Evolutionary conservation across 2,329 filamentous ascomycete species (phyloP).

Genomic region (Salinomyces thailandicus): DNA sequence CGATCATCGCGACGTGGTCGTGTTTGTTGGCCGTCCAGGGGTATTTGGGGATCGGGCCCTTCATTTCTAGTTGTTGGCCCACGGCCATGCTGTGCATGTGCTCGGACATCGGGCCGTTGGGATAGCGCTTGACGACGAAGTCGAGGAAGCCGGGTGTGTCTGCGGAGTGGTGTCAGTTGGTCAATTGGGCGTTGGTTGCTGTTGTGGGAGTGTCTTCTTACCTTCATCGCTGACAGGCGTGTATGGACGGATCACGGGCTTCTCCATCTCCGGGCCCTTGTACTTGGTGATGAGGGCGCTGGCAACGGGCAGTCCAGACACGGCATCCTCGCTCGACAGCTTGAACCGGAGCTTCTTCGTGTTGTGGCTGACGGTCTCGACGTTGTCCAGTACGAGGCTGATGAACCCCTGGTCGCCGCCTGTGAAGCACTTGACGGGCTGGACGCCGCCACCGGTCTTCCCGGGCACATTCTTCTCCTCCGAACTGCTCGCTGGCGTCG

Average conservation of each 20-base stretch:
- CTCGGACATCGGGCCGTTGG: constrained; percentile 79
- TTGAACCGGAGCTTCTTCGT: constrained; percentile 87
- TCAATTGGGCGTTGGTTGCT: not conserved
- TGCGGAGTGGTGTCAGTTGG: constrained; percentile 33
- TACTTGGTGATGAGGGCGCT: constrained; percentile 88
- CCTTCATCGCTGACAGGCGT: constrained; percentile 83
- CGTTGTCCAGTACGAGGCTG: constrained; percentile 64
- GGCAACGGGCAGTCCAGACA: constrained; percentile 70
- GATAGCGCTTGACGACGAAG: constrained; percentile 85
- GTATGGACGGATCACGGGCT: constrained; percentile 83
- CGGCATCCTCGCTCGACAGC: constrained; percentile 70
- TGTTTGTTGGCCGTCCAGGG: constrained; percentile 86
- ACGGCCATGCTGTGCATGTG: constrained; percentile 76
- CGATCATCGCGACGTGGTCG: constrained; percentile 71
- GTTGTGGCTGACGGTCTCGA: constrained; percentile 82
- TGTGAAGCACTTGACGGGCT: constrained; percentile 50
- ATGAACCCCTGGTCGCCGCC: constrained; percentile 88
- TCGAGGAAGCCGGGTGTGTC: constrained; percentile 72
- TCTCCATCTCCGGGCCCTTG: constrained; percentile 71
- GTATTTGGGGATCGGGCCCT: constrained; percentile 94
- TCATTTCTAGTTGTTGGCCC: constrained; percentile 77
- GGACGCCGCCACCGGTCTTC: constrained; percentile 25
- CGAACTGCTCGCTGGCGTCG: constrained; percentile 20
- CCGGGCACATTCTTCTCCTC: constrained; percentile 31
- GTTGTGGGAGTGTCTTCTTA: constrained; percentile 30